Percentiles rank a stretch among this genome's conserved stretches.
Evolutionary conservation across 352 stramenopile genomes (phyloP).

Genomic region (Phytophthora fragariaefolia): DNA sequence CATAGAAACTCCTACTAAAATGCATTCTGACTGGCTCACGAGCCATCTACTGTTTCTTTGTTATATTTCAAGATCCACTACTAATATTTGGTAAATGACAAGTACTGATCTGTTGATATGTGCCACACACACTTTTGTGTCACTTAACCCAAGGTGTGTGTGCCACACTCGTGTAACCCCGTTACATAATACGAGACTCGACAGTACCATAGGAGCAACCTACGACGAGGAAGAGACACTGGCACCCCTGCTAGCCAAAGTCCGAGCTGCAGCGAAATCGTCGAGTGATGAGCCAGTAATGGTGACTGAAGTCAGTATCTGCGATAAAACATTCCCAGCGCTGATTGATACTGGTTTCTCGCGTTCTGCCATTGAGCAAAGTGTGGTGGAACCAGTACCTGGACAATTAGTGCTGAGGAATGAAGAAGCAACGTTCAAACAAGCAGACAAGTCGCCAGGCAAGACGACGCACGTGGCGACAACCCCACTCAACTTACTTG

Average conservation of each 20-base stretch:
- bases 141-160: too few species aligned
- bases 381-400: background rate
- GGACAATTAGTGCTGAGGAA: background rate
- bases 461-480: constrained; percentile 1
- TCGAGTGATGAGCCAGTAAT: background rate
- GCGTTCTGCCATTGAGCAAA: constrained; percentile 2
- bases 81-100: too few species aligned
- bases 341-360: constrained; percentile 6
- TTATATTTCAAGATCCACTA: too few species aligned
- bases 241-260: background rate
- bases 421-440: background rate
- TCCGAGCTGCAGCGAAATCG: background rate
- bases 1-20: too few species aligned
- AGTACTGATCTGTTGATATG: too few species aligned
- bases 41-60: too few species aligned
- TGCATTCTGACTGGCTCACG: too few species aligned
- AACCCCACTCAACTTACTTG: background rate
- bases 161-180: too few species aligned
- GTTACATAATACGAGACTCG: too few species aligned
- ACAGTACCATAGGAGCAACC: background rate
- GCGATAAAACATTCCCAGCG: background rate
- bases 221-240: background rate
- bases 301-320: constrained; percentile 1
- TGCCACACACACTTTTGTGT: too few species aligned
- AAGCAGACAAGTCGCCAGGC: background rate